A percentile compares a stretch with the other conserved stretches of the same genome.
Evolutionary conservation across 768 basidiomycete species (phyloP).

Genomic region (Suillus subalutaceus): DNA sequence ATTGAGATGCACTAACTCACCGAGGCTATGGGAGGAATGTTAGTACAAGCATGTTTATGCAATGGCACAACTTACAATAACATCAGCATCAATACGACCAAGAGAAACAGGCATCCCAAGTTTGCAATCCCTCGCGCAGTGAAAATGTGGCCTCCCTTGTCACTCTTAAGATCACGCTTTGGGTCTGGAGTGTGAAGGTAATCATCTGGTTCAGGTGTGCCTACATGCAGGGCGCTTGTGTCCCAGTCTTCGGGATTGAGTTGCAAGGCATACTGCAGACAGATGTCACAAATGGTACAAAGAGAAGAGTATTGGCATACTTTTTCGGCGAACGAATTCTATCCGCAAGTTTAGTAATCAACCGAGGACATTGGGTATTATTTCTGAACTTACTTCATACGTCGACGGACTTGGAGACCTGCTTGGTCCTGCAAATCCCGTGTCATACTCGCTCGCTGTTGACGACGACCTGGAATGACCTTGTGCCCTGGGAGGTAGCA

Average conservation of each 20-base stretch:
- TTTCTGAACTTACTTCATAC: slow-evolving; percentile 25
- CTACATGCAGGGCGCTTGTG: slow-evolving; percentile 44
- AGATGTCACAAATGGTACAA: slow-evolving; percentile 1
- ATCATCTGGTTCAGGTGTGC: slow-evolving; percentile 61
- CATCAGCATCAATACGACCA: slow-evolving; percentile 49
- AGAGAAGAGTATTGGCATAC: slow-evolving; percentile 10
- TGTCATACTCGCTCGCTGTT: slow-evolving; percentile 18
- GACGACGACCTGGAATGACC: slow-evolving; percentile 23
- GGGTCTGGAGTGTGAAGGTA: slow-evolving; percentile 67
- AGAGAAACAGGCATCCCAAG: slow-evolving; percentile 63
- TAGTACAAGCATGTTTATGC: not conserved
- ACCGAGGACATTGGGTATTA: not conserved
- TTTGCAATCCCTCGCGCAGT: slow-evolving; percentile 67
- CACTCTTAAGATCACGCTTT: slow-evolving; percentile 52
- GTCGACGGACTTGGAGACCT: slow-evolving; percentile 33
- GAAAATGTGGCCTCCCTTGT: slow-evolving; percentile 59
- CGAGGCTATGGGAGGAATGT: slow-evolving; percentile 11
- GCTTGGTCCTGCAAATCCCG: slow-evolving; percentile 17
- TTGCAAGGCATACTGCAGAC: slow-evolving; percentile 39
- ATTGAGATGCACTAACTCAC: slow-evolving; percentile 9
- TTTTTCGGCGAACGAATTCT: slow-evolving; percentile 34
- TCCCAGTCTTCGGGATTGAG: slow-evolving; percentile 54
- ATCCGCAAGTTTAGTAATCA: not conserved
- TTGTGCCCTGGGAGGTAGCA: slow-evolving; percentile 24
- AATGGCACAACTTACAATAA: slow-evolving; percentile 53